Evolutionary conservation across 495 filamentous ascomycete species (phyloP), one percentile per base, ranked within the genome.

Genomic region (Massariosphaeria phaeospora): DNA sequence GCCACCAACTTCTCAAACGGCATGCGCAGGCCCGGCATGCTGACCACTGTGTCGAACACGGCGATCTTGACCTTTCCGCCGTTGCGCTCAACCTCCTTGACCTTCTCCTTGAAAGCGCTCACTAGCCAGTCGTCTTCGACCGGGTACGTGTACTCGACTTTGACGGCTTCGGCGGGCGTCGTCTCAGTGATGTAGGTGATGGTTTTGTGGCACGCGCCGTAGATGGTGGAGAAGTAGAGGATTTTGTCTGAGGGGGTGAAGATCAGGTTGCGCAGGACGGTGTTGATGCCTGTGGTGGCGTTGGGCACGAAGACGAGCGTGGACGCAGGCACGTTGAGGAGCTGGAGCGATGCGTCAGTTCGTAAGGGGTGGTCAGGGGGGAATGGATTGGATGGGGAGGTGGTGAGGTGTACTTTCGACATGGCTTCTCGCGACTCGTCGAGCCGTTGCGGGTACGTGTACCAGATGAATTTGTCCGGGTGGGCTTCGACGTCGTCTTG

Each of bases 251-350:
- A 63, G 8, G 55, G 49, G 2, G 48, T 65, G 59, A 75, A 89
- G 2, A 67, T 63, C 10, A 95, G 66, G 64, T 85, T 89, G 47
- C 82, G 81, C 15, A 96, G 75, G 3, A 95, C 80, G 4, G 84
- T 89, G 69, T 88, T 88, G 44, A 94, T 72, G 39, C 84, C 90
- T 0, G 80, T 83, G 0, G 88, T 91, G 39, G 88, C 85, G 69
- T 96, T 96, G 34, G 80, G 76, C 10, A 95, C 84, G 47, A 90
- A 82, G 2, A 94, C 89, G 39, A 84, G 71, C 17, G 84, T 84
- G 0, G 80, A 72, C 24, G 70, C 60, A 1, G 81, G 81, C 1
- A 77, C 81, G 50, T 83, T 70, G 40, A 96, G 72, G 15, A 87
- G 56, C 2, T 69, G 59, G n/a, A n/a, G n/a, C n/a, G n/a, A n/a